Evolutionary conservation across 225 moss, liverwort and hornwort species (phyloP).

Genomic region (Marchantia polymorpha): DNA sequence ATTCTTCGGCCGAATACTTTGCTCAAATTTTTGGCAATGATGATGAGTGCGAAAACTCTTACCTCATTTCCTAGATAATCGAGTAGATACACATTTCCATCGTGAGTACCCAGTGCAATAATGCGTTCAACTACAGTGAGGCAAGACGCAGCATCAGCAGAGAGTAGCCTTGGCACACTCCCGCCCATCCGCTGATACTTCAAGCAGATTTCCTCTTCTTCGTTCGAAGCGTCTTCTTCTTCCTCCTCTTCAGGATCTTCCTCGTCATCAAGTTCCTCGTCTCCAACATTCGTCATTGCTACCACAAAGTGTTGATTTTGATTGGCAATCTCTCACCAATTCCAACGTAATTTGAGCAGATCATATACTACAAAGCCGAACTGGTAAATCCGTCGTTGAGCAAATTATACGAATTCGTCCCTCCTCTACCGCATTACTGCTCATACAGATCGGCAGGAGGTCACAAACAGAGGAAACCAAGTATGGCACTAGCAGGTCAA

Average conservation of each 20-base stretch:
- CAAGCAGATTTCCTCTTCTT: constrained; percentile 88
- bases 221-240: constrained; percentile 51
- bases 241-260: constrained; percentile 68
- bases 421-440: too few species aligned
- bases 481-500: too few species aligned
- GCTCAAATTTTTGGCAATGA: too few species aligned
- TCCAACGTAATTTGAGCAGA: too few species aligned
- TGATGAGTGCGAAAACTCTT: not conserved
- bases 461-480: too few species aligned
- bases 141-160: constrained; percentile 80
- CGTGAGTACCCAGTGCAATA: constrained; percentile 86
- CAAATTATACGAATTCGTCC: too few species aligned
- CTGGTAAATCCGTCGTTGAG: too few species aligned
- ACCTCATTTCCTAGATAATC: constrained; percentile 99
- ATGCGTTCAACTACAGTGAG: constrained; percentile 90
- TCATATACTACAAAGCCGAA: too few species aligned
- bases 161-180: constrained; percentile 68
- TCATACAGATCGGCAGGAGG: too few species aligned
- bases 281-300: constrained; percentile 49
- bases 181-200: constrained; percentile 92
- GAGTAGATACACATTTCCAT: constrained; percentile 83
- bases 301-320: not conserved
- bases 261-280: constrained; percentile 59
- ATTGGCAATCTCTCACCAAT: too few species aligned
- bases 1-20: too few species aligned